Conservation (phyloP, 345 rosid species). For the Eucalyptus polybractea region DNA sequence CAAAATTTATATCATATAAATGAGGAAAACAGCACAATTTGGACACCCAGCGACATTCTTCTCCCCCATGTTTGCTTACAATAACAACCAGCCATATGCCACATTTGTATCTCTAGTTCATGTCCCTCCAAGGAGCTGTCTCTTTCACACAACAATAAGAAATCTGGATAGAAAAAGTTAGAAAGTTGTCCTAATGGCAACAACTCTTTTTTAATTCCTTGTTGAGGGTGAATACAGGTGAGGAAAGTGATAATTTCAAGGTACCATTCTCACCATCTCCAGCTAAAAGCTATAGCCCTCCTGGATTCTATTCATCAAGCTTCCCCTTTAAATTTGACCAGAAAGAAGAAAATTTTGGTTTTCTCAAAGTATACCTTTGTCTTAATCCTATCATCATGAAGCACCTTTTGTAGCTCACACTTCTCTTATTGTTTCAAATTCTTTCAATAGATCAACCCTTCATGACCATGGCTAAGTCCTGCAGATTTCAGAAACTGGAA, state of each 20-base stretch:
- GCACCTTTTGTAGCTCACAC: not conserved
- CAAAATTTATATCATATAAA: not conserved
- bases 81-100: constrained; percentile 5
- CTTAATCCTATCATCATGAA: not conserved
- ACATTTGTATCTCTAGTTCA: not conserved
- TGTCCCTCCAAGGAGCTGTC: not conserved
- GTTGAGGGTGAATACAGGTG: not conserved
- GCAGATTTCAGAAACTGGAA: not conserved
- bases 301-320: not conserved
- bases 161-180: not conserved
- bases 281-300: not conserved
- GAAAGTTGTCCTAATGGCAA: not conserved
- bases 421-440: not conserved
- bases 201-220: not conserved
- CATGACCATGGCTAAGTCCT: not conserved
- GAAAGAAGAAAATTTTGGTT: not conserved
- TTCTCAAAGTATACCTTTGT: not conserved
- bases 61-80: not conserved
- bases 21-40: not conserved
- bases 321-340: not conserved
- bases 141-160: not conserved
- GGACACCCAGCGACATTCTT: not conserved
- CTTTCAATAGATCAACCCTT: not conserved
- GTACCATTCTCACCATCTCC: not conserved
- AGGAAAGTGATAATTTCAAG: not conserved